Percentiles rank a stretch among this genome's conserved stretches.
These are phyloP conservation scores for Neovahlkampfia damariscottae DNA, from an alignment of 78 protist species.

Conservation along the genomic window DNA sequence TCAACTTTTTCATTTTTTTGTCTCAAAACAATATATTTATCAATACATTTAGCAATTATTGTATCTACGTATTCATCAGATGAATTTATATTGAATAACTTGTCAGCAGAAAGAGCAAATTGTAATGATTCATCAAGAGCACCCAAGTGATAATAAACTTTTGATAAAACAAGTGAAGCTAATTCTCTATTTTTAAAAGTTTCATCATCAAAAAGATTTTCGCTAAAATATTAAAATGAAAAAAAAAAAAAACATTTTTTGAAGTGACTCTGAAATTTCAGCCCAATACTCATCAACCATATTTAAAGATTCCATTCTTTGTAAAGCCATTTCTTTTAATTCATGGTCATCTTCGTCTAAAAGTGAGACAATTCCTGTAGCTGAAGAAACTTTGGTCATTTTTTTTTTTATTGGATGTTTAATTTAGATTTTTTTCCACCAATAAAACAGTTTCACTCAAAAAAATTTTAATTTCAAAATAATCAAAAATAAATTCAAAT, in stretches of 20 bases:
- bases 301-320: not conserved
- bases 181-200: slow-evolving; percentile 32
- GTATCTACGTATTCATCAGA: slow-evolving; percentile 55
- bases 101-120: slow-evolving; percentile 80
- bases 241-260: slow-evolving; percentile 15
- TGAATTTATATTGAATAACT: slow-evolving; percentile 52
- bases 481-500: no score
- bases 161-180: slow-evolving; percentile 66
- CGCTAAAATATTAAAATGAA: not conserved
- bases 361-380: slow-evolving; percentile 17
- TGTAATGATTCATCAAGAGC: slow-evolving; percentile 56
- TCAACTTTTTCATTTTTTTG: slow-evolving; percentile 20
- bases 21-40: slow-evolving; percentile 56
- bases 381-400: not conserved
- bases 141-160: slow-evolving; percentile 83
- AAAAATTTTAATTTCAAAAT: no score
- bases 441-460: no score
- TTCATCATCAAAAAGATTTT: slow-evolving; percentile 40
- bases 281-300: slow-evolving; percentile 76
- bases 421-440: no score
- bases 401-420: not conserved
- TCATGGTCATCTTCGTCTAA: slow-evolving; percentile 16
- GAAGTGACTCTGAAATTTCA: slow-evolving; percentile 61
- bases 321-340: slow-evolving; percentile 11
- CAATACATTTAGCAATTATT: slow-evolving; percentile 51